phyloP scores from a whole-genome alignment of 2,329 filamentous ascomycete species.

The Epichloe brachyelytri region DNA sequence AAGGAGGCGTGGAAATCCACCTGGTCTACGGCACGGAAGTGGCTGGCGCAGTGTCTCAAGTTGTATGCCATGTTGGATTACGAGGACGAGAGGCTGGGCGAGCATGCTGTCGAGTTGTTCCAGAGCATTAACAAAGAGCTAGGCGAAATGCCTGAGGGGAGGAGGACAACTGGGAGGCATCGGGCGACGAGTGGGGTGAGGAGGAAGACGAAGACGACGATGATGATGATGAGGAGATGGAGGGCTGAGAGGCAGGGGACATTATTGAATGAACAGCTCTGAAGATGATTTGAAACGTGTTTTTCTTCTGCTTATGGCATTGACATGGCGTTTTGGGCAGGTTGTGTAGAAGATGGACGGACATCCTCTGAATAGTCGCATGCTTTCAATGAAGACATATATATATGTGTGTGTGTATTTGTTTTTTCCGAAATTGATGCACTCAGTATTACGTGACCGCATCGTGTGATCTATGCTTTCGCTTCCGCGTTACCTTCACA shows the following conservation, averaged over 20 bases:
- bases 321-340: conserved; percentile 13
- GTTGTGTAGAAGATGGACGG: not conserved
- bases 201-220: conserved; percentile 37
- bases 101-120: conserved; percentile 63
- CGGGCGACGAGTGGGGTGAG: conserved; percentile 35
- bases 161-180: conserved; percentile 36
- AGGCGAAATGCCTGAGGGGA: conserved; percentile 43
- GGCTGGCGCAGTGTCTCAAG: conserved; percentile 69
- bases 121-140: conserved; percentile 50
- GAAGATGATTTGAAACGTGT: not conserved
- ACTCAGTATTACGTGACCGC: not conserved
- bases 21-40: conserved; percentile 65
- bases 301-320: conserved; percentile 4
- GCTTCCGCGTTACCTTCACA: not conserved
- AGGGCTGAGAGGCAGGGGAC: conserved; percentile 14
- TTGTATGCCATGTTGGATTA: conserved; percentile 73
- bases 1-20: conserved; percentile 41
- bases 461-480: not conserved
- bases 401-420: no score
- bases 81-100: conserved; percentile 66
- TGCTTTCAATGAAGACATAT: not conserved
- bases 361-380: not conserved
- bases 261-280: no score
- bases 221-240: conserved; percentile 47
- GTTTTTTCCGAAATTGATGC: not conserved